Conservation (phyloP, 805 yeast species). For the Candida maesae region DNA sequence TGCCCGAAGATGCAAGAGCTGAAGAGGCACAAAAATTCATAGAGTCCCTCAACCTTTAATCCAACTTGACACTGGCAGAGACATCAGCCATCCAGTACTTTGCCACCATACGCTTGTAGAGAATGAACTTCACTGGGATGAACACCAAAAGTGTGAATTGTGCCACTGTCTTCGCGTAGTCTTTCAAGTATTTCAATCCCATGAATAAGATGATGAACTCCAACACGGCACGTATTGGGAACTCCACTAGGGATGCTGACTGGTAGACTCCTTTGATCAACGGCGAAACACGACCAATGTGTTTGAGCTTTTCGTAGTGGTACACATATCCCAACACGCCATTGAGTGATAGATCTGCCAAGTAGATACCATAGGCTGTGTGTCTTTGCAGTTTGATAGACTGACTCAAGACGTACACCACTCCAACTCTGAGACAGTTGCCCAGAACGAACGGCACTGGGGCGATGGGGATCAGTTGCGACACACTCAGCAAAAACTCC, state of each 20-base stretch:
- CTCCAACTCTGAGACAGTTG: constrained; percentile 5
- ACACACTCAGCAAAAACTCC: constrained; percentile 11
- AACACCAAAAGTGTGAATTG: constrained; percentile 14
- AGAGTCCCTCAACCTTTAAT: constrained; percentile 13
- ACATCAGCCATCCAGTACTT: constrained; percentile 11
- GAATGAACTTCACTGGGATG: constrained; percentile 18
- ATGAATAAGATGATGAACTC: constrained; percentile 22
- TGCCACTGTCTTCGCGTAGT: neutral
- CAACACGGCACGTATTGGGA: constrained; percentile 12
- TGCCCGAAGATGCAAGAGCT: constrained; percentile 10
- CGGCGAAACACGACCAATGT: constrained; percentile 11
- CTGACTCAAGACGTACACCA: constrained; percentile 1
- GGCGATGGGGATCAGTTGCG: constrained; percentile 12
- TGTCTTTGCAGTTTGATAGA: constrained; percentile 15
- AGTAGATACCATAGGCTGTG: constrained; percentile 13
- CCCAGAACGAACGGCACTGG: constrained; percentile 6
- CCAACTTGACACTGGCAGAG: constrained; percentile 2
- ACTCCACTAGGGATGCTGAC: constrained; percentile 8
- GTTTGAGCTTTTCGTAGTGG: constrained; percentile 15
- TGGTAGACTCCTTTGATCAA: constrained; percentile 6
- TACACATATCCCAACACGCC: constrained; percentile 17
- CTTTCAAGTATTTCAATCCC: constrained; percentile 13
- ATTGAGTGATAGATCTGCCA: constrained; percentile 7
- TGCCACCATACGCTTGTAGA: constrained; percentile 15
- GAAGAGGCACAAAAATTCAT: constrained; percentile 14